Base-by-base conservation (phyloP, 1,284 basidiomycete genomes). In the Garcileccinum viscosum region DNA sequence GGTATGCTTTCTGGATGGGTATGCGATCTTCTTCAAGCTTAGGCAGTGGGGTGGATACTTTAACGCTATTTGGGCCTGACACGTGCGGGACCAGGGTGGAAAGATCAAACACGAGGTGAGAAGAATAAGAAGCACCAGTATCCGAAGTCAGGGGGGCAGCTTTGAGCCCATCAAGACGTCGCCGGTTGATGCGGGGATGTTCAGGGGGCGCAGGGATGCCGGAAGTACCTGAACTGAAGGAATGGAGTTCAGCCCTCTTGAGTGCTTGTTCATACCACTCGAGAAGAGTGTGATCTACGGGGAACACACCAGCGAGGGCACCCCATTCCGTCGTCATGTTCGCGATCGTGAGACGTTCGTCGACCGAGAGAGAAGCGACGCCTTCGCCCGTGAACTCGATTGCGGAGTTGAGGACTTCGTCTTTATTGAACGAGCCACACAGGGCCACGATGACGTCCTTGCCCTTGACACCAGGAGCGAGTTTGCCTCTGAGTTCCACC, bases 261-360 rank as follows among this genome's bases (percentile, higher is more conserved):
- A 98, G 82, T 33, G 89, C 84, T n/a, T 84, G 83, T 67, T 95
- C 92, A 81, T 99, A 99, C 97, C 97, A 99, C 32, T 90, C 80
- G 47, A 97, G 80, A 8, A 96, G 88, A 19, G 89, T 89, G 42
- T 91, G 87, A 80, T 99, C 97, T 12, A 96, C 93, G 0, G 97
- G 97, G 85, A 99, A 99, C 17, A 98, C 91, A 56, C 97, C 97
- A 9, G 91, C 96, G 1, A 99, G 89, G 2, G 97, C 97, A 64
- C 97, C 97, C 97, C 97, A 99, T 80, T 99, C 97, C 22, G 98
- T 99, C 5, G 97, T 99, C 97, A 99, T 99, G 81, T 98, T 98
- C 40, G 96, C 87, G 72, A 99, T 99, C 0, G 97, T 97, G 65
- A 99, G 86, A 42, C 97, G 89, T 77, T 99, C 96, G 78, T 99